Evolutionary conservation across 371 early-diverging fungal genomes (phyloP), one percentile per base, ranked within the genome.

Genomic region (Blastocladiella emersonii): DNA sequence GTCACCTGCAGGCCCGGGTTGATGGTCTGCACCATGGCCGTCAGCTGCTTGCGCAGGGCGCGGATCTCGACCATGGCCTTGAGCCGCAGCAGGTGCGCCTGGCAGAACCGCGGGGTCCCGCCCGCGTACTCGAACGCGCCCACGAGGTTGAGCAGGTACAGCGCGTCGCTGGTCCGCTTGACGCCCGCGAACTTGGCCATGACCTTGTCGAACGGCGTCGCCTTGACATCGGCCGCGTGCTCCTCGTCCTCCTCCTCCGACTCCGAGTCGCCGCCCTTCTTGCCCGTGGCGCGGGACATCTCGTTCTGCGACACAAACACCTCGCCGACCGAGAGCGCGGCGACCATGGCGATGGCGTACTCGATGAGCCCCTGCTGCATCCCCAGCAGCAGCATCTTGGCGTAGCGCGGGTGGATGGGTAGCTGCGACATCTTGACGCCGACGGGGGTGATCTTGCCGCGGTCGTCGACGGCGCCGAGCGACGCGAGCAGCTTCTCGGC

Each of bases 1-100:
- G 67, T 73, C 1, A 81, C 68, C 62, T 82, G 76, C 27, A 78
- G 73, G 5, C 74, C 75, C 0, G 85, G 83, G 66, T 83, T 86
- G 65, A 83, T 80, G 34, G 77, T 70, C 44, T 85, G 84, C 25
- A 91, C 82, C 61, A 95, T 74, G 34, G 82, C 80, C 1, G 89
- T 87, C 49, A 97, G 75, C 72, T 97, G 97, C 17, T 79, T 73
- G 43, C 91, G 85, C 37, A 97, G 79, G 70, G 92, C 87, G 51
- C 83, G 83, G 57, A 91, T 88, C 77, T 97, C 98, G 49, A 85
- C 80, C 91, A 97, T 93, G 21, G 93, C 90, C 74, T 95, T 96
- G 41, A 79, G 76, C 5, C 95, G 77, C 39, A 97, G 76, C 71
- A 87, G 94, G 73, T 93, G 84, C 30, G 78, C 74, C 10, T 78